phyloP scores from a whole-genome alignment of 129 eudicot species.

The Pittosporum tobira region DNA sequence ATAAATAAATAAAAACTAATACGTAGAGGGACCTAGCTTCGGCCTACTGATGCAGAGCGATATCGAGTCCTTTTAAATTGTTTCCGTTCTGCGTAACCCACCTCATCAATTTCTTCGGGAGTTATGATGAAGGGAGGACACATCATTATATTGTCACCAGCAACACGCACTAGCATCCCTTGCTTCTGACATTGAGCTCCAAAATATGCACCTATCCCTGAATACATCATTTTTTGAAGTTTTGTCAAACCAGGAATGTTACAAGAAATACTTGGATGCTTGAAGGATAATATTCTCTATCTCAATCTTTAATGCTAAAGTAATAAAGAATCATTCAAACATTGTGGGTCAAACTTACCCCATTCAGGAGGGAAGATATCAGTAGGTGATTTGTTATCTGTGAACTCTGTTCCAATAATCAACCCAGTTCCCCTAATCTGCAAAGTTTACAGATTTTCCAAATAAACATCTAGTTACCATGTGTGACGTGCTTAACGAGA shows the following conservation, averaged over 20 bases:
- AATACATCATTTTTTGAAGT: slow-evolving; percentile 3
- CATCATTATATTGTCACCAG: slow-evolving; percentile 84
- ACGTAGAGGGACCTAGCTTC: neutral
- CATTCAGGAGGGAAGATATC: slow-evolving; percentile 59
- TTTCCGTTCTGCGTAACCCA: slow-evolving; percentile 3
- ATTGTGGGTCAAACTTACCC: slow-evolving; percentile 28
- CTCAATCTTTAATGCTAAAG: too few relatives aligned
- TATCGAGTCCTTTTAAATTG: too few relatives aligned
- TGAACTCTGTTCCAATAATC: slow-evolving; percentile 50
- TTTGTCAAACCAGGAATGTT: neutral
- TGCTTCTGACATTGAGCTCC: slow-evolving; percentile 82
- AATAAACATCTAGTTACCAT: neutral
- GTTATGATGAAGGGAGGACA: slow-evolving; percentile 77
- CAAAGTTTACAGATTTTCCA: neutral
- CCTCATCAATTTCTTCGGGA: slow-evolving; percentile 71
- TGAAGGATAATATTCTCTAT: neutral
- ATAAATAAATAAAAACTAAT: slow-evolving; percentile 4
- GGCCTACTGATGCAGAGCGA: too few relatives aligned
- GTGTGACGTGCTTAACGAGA: neutral
- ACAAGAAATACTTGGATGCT: slow-evolving; percentile 1
- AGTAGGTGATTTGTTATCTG: slow-evolving; percentile 55
- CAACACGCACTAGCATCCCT: slow-evolving; percentile 91
- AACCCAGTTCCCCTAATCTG: slow-evolving; percentile 64
- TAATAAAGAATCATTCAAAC: too few relatives aligned
- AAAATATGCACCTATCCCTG: slow-evolving; percentile 82